phyloP scores from a whole-genome alignment of 257 asterid species.

The Lycium barbarum region DNA sequence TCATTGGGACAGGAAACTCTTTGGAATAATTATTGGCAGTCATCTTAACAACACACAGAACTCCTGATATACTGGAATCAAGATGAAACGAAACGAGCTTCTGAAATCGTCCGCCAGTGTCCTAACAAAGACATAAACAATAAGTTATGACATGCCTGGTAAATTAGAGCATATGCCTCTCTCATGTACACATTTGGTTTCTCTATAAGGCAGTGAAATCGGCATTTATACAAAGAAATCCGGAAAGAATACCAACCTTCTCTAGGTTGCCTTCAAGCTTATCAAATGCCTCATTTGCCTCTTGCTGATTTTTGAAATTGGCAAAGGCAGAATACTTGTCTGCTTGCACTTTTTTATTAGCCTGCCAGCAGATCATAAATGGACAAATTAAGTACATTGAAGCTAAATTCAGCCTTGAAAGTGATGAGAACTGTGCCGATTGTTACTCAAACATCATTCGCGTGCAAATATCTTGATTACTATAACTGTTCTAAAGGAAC shows the following conservation, averaged over 20 bases:
- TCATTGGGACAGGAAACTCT: background rate
- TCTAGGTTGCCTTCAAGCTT: slow-evolving; percentile 63
- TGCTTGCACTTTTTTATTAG: slow-evolving; percentile 42
- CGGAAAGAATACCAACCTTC: slow-evolving; percentile 51
- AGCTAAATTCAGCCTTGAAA: background rate
- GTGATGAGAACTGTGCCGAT: background rate
- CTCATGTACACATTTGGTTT: background rate
- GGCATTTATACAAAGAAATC: background rate
- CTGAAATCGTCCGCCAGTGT: background rate
- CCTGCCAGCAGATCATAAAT: slow-evolving; percentile 51
- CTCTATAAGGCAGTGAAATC: background rate
- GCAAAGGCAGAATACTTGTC: slow-evolving; percentile 57
- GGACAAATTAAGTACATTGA: background rate
- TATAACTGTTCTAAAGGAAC: background rate
- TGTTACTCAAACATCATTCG: background rate
- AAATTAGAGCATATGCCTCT: background rate
- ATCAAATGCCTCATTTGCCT: slow-evolving; percentile 68
- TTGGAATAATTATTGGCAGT: background rate
- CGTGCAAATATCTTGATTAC: background rate
- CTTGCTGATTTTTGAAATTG: slow-evolving; percentile 62
- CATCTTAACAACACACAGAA: slow-evolving; percentile 24
- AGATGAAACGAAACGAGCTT: background rate
- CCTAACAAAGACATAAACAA: background rate
- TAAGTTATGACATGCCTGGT: background rate
- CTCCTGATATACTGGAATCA: slow-evolving; percentile 3